These are phyloP conservation scores for Barbarea vulgaris DNA, from an alignment of 345 rosid genomes.

Conservation along the genomic window DNA sequence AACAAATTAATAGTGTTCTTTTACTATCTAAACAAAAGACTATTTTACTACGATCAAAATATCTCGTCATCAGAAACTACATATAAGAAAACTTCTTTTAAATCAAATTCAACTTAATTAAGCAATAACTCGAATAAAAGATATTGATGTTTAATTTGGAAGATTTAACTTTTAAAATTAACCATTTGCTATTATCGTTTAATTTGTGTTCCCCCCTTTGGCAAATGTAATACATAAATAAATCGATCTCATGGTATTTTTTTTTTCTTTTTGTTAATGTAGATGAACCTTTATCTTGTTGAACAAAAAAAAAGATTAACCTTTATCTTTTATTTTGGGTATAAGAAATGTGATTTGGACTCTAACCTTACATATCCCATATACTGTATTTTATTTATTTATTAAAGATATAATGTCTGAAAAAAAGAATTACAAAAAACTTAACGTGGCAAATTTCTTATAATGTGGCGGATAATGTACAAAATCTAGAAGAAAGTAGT, in stretches of 20 bases:
- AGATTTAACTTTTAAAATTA: not conserved
- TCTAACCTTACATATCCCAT: not conserved
- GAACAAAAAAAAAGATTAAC: too few species aligned
- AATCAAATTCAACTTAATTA: not conserved
- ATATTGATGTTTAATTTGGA: not conserved
- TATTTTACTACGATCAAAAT: not conserved
- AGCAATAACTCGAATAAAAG: not conserved
- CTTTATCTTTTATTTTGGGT: not conserved
- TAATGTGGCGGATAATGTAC: conserved; percentile 5
- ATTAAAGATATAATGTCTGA: not conserved
- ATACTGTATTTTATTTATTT: not conserved
- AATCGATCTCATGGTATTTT: not conserved
- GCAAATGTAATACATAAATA: not conserved
- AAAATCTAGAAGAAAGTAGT: not conserved
- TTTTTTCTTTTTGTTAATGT: not conserved
- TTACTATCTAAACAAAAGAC: not conserved
- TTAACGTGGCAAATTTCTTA: not conserved
- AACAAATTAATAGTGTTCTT: not conserved
- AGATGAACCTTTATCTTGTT: not conserved
- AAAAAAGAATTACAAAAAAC: not conserved
- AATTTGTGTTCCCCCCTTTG: not conserved
- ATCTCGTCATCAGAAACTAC: not conserved
- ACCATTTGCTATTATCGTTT: not conserved
- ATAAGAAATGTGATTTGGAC: conserved; percentile 1
- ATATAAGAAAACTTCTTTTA: not conserved